Evolutionary conservation across 176 grass and related monocot species (phyloP), one percentile per base, ranked within the genome.

Genomic region (Bromus sterilis): DNA sequence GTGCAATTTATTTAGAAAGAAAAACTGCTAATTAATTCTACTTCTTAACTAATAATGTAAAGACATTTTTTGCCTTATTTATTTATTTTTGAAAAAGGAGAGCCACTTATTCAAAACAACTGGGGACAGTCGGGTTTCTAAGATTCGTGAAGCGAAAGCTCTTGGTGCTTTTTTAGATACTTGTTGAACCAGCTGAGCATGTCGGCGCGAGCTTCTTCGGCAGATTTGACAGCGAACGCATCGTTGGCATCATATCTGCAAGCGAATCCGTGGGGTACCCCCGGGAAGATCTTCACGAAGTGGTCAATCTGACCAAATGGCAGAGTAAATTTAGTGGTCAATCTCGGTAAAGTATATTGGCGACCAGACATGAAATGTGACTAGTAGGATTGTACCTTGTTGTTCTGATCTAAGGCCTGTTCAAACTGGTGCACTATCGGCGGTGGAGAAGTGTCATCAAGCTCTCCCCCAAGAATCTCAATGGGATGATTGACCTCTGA

Each of bases 201-300:
- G 76, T 69, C 32, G 20, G 1, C 7, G 11, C 70, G 83, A 37
- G 89, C 92, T 67, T 91, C 80, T 48, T 94, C 80, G n/a, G 89
- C 92, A 0, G 56, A 87, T 41, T 82, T 48, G n/a, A 91, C 89
- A 6, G 79, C 80, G 21, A 73, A 71, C 9, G 58, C 25, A 36
- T 94, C 76, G 11, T 39, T 77, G 9, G 42, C 58, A 1, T 89
- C 59, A 65, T 91, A 91, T 60, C 89, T 83, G 70, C 77, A 66
- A 55, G 77, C 78, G 33, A 90, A 94, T 24, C 84, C 86, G 33
- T 94, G 89, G 20, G 46, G 39, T 10, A 81, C 86, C 0, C 51
- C 33, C 11, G 86, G 89, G 61, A 91, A 94, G 36, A 91, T 91
- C 71, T 87, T 89, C 40, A 94, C 83, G 5, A 84, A 82, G 51